Conservation (phyloP, 1,284 basidiomycete genomes). For the Vanrija pseudolonga region DNA sequence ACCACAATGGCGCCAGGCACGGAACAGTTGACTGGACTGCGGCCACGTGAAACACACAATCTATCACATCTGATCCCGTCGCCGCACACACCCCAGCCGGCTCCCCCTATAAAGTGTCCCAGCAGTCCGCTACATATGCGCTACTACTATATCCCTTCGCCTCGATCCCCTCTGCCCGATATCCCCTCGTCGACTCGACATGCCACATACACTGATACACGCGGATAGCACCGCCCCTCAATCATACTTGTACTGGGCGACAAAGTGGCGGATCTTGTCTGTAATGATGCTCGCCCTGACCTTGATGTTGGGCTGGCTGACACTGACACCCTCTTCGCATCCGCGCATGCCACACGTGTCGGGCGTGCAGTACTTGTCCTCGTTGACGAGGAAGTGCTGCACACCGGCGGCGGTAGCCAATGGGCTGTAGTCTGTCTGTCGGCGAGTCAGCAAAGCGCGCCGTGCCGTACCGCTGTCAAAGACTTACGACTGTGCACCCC, state of each 20-base stretch:
- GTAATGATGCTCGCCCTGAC: conserved; percentile 6
- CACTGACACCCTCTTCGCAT: background rate
- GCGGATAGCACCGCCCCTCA: background rate
- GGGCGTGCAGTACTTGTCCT: conserved; percentile 10
- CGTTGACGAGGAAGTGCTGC: conserved; percentile 23
- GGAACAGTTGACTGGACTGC: too few species aligned
- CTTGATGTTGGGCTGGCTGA: background rate
- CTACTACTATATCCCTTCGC: too few species aligned
- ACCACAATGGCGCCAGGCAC: too few species aligned
- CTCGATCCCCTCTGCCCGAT: too few species aligned
- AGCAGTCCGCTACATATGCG: too few species aligned
- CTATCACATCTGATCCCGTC: too few species aligned
- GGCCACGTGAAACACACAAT: too few species aligned
- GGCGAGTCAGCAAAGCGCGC: background rate
- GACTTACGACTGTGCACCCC: conserved; percentile 11
- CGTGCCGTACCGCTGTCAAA: background rate
- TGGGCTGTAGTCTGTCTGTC: conserved; percentile 26
- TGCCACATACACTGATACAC: background rate
- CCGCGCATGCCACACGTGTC: conserved; percentile 10
- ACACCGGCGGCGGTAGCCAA: conserved; percentile 26
- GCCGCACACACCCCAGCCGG: too few species aligned
- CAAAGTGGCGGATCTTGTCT: conserved; percentile 6
- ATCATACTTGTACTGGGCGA: background rate
- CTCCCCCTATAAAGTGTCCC: too few species aligned
- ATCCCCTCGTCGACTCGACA: too few species aligned